Evolutionary conservation across 1,284 basidiomycete genomes (phyloP), one percentile per base, ranked within the genome.

Genomic region (Pyrrhoderma noxium): DNA sequence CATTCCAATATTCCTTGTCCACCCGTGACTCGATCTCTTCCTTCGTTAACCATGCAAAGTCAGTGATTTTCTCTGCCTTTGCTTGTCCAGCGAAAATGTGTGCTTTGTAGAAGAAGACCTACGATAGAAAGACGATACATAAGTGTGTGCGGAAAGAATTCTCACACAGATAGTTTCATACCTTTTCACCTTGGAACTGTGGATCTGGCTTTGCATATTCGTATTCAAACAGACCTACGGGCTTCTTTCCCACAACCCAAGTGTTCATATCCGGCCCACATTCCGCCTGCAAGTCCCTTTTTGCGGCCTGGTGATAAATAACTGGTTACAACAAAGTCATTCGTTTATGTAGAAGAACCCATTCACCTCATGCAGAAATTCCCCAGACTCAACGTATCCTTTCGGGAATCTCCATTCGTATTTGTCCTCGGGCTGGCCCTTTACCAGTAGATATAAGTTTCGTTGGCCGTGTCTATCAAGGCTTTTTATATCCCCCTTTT

Each of bases 31-130:
- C 69, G 47, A 93, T 82, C 72, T 94, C 91, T 64, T 92, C 79
- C 67, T 91, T 90, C 51, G 90, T 93, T 56, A 93, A 72, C 91
- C 91, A 94, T 18, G 87, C 89, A 69, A 90, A 93, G 60, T 90
- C 88, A 46, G 73, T 70, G 52, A 86, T 70, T 49, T 67, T 66
- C 57, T 75, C 69, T 34, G 70, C 66, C 49, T 77, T 66, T 18
- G 80, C 80, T 64, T 90, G 88, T 11, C 89, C 89, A 3, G 85
- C 79, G 62, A 92, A 74, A 49, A 92, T 86, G 60, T 90, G 87
- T 21, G 77, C 86, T 64, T 91, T 92, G 71, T 82, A 86, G 70
- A 91, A 89, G 67, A 92, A 91, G 16, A 71, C 63, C 68, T 70
- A 22, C n/a, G n/a, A n/a, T 22, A 54, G 14, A 25, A 25, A 5